Evolutionary conservation across 2,329 filamentous ascomycete genomes (phyloP).

Genomic region (Penicillium sp.): DNA sequence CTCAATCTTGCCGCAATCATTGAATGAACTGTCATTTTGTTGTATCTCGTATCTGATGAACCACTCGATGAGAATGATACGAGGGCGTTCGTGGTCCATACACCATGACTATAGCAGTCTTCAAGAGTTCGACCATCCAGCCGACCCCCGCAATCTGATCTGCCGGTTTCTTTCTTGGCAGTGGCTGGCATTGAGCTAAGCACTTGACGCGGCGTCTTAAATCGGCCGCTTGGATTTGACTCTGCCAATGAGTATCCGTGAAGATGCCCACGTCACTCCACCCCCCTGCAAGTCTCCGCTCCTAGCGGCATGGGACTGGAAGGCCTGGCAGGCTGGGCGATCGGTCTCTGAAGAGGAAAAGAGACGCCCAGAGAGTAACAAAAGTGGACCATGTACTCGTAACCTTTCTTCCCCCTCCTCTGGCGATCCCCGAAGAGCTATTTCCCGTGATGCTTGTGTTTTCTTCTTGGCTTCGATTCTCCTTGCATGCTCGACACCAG

Average conservation of each 20-base stretch:
- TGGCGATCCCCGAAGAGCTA: not conserved
- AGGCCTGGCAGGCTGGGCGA: too few relatives aligned
- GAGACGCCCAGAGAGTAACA: not conserved
- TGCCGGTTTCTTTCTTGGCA: not conserved
- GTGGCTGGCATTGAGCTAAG: constrained; percentile 7
- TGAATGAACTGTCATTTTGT: not conserved
- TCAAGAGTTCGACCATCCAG: not conserved
- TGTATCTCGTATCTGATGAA: not conserved
- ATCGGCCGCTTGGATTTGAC: not conserved
- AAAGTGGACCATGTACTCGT: constrained; percentile 16
- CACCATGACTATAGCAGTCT: not conserved
- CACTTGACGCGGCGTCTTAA: not conserved
- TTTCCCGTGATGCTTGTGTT: not conserved
- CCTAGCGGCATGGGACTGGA: not conserved
- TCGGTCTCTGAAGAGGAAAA: not conserved
- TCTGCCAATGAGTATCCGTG: constrained; percentile 2
- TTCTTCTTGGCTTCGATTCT: constrained; percentile 7
- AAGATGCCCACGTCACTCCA: not conserved
- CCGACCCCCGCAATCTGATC: not conserved
- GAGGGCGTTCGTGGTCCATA: not conserved
- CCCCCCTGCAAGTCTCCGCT: constrained; percentile 1
- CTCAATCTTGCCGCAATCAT: not conserved
- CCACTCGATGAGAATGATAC: not conserved
- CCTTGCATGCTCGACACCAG: constrained; percentile 11
- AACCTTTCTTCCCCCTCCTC: constrained; percentile 9